Evolutionary conservation across 306 rosid genomes (phyloP), one percentile per base, ranked within the genome.

Genomic region (Castanea mollissima): DNA sequence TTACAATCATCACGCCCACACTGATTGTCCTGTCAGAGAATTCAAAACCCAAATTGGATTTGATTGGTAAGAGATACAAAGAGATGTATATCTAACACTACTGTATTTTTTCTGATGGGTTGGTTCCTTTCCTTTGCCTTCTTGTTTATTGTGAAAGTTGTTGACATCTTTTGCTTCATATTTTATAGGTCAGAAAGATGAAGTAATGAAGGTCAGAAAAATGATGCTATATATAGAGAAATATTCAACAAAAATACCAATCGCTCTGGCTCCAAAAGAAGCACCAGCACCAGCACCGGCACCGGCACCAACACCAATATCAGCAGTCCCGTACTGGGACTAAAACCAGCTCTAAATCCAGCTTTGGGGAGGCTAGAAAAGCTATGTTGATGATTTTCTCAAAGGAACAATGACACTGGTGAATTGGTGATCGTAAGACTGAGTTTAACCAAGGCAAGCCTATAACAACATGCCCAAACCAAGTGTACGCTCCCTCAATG

Each of bases 1-100:
- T 94, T 57, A 86, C 94, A 19, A 80, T 94, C 80, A 70, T 92
- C 85, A 92, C 97, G 20, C 98, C 98, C 0, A 89, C 93, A 23
- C 94, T 94, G 2, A 79, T 90, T 80, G 76, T 84, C 55, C 83
- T 90, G 72, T 88, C 97, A 6, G 94, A 94, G 82, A 90, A 83
- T 74, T 83, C 98, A 51, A 92, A 88, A 54, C 77, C 78, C 4
- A 82, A 80, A 70, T 76, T 62, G 64, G 78, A 79, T 25, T 64
- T 70, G 51, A 78, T 71, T 20, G 88, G 90, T 87, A 74, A 77
- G 81, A 23, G 15, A 5, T 12, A 38, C 19, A 11, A 41, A 11
- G 8, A 5, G n/a, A 25, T 19, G 14, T 6, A 2, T 32, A 7
- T 31, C 27, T 16, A 64, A 49, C 54, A 49, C 16, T 49, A 2